Base-by-base conservation (phyloP, 306 rosid genomes). In the Pterocarpus santalinus region DNA sequence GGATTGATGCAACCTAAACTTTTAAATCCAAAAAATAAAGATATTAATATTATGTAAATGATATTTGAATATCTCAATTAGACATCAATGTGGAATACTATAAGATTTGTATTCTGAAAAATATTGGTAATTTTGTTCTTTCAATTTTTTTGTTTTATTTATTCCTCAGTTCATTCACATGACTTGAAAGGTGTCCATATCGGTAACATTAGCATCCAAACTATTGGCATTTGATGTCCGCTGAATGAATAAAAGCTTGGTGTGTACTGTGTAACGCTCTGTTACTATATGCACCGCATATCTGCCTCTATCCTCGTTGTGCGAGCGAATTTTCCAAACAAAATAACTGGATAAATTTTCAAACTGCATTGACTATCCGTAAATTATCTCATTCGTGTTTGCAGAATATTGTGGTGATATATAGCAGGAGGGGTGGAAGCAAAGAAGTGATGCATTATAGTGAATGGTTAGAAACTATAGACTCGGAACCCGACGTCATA, bases 381-480 rank as follows among this genome's bases (percentile, higher is more conserved):
- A 30, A 39, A 17, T 65, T 78, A 11, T 68, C 38, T 75, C 32
- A 10, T 68, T 1, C 4, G 47, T 61, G 30, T 38, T 88, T 86
- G 85, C 91, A 94, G 98, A 90, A 92, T 85, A 66, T 90, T 75
- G 76, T 85, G 47, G 66, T 85, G 67, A 80, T 88, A 81, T 84
- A 65, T 83, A 81, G 81, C 84, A 86, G 97, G 85, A 89, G 88
- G 81, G 98, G 98, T 46, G 98, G 98, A 78, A 86, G 87, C 82
- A 82, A 80, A 80, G 62, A 57, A 75, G 79, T 47, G 75, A 80
- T 84, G 78, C 72, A 87, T 55, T 94, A 90, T 78, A 60, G 85
- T 70, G 98, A 92, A 82, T 94, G 98, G 98, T 83, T 94, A 67
- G 89, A 88, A 72, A 90, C 91, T 64, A 88, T 94, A 71, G 95